A percentile compares a stretch with the other conserved stretches of the same genome.
These are phyloP conservation scores for Elsinoe arachidis DNA, from an alignment of 2,329 filamentous ascomycete genomes.

Conservation along the genomic window DNA sequence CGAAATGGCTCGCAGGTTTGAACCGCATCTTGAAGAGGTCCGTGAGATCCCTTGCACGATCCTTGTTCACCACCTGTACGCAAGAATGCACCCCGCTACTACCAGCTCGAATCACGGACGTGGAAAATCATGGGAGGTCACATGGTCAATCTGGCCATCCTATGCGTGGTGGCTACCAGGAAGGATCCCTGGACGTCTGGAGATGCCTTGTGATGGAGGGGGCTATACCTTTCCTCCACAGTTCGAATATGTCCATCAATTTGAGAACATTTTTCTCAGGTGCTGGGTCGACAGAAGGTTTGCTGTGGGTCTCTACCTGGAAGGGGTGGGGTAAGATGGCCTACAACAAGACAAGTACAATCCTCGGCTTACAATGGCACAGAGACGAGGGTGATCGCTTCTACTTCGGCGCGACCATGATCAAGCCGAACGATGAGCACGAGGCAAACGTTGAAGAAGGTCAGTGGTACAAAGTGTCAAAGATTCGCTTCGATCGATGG, in stretches of 20 bases:
- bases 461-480: neutral
- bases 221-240: neutral
- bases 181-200: neutral
- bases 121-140: neutral
- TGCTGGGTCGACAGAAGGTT: neutral
- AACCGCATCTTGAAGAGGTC: neutral
- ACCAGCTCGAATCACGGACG: neutral
- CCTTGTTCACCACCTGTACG: neutral
- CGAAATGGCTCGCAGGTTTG: neutral
- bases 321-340: neutral
- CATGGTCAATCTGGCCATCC: neutral
- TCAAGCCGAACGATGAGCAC: neutral
- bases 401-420: neutral
- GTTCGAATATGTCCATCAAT: neutral
- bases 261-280: neutral
- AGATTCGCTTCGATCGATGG: neutral
- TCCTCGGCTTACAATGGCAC: neutral
- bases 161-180: neutral
- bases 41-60: neutral
- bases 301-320: neutral
- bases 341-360: neutral
- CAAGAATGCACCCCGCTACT: neutral
- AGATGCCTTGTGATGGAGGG: neutral
- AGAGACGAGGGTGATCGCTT: neutral
- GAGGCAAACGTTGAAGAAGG: neutral